These are phyloP conservation scores for Boletellus emodensis DNA, from an alignment of 768 basidiomycete genomes.

Conservation along the genomic window DNA sequence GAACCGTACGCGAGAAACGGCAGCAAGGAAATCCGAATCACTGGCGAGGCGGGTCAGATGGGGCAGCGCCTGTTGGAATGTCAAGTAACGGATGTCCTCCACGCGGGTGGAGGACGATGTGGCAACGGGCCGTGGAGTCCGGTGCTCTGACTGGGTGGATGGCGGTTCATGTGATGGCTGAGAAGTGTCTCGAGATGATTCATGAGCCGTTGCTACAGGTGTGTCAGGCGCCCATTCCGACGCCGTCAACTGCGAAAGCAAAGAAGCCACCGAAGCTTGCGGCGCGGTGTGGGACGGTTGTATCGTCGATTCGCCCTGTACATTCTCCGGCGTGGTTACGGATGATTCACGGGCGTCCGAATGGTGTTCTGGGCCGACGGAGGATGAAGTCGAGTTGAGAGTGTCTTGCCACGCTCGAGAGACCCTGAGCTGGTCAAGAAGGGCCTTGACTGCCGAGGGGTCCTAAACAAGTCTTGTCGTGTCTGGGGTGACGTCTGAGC, in stretches of 20 bases:
- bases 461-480: constrained; percentile 43
- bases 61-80: constrained; percentile 71
- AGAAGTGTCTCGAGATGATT: constrained; percentile 7
- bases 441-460: constrained; percentile 58
- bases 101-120: constrained; percentile 5
- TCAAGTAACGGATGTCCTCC: constrained; percentile 43
- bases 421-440: constrained; percentile 63
- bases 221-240: constrained; percentile 21
- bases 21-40: constrained; percentile 46
- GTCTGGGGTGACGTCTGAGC: background rate
- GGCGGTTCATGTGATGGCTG: constrained; percentile 15
- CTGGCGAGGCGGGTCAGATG: constrained; percentile 57
- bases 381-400: constrained; percentile 12
- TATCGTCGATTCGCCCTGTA: constrained; percentile 4
- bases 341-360: constrained; percentile 5
- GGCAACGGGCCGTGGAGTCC: constrained; percentile 10
- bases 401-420: constrained; percentile 69
- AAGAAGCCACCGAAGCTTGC: constrained; percentile 47
- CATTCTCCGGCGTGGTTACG: constrained; percentile 3
- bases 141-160: constrained; percentile 6
- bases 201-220: constrained; percentile 4
- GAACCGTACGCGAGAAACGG: constrained; percentile 49
- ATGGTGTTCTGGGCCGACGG: constrained; percentile 3
- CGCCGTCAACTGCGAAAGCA: constrained; percentile 58
- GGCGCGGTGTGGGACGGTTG: constrained; percentile 20